phyloP scores from a whole-genome alignment of 2,329 filamentous ascomycete species.

The Lasiodiplodia hormozganensis region DNA sequence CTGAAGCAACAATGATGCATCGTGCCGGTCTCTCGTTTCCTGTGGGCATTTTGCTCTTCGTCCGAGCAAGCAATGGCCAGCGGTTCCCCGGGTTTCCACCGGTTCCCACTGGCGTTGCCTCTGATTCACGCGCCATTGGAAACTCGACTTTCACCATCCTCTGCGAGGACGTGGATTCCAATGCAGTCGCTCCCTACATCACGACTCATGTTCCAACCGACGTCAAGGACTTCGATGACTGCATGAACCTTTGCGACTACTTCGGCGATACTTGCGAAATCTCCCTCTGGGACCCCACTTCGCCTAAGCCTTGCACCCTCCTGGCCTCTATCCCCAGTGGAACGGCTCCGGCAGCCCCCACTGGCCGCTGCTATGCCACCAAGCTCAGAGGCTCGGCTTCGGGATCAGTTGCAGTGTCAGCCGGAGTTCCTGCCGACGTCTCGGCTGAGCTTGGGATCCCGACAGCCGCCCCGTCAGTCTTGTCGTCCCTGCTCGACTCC shows the following conservation, averaged over 20 bases:
- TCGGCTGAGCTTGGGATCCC: too few species aligned
- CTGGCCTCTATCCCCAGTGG: not conserved
- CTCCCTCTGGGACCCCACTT: slow-evolving; percentile 8
- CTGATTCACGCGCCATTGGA: not conserved
- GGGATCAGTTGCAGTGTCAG: not conserved
- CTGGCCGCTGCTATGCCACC: slow-evolving; percentile 8
- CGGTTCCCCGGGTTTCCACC: not conserved
- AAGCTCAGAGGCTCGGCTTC: not conserved
- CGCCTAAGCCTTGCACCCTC: slow-evolving; percentile 2
- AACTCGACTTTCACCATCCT: slow-evolving; percentile 8
- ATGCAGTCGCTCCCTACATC: not conserved
- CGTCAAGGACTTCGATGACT: slow-evolving; percentile 11
- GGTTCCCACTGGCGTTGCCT: not conserved
- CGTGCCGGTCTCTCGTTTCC: not conserved
- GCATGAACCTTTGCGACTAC: slow-evolving; percentile 5
- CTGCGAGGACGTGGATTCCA: not conserved
- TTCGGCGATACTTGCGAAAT: slow-evolving; percentile 5
- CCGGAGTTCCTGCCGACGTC: not conserved
- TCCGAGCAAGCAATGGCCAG: not conserved
- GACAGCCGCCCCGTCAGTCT: not conserved
- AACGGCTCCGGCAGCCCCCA: not conserved
- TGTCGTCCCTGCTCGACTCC: not conserved
- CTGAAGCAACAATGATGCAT: not conserved
- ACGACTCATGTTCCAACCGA: not conserved
- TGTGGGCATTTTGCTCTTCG: slow-evolving; percentile 2